phyloP scores from a whole-genome alignment of 2,329 filamentous ascomycete species.

The Penicillium paneum region DNA sequence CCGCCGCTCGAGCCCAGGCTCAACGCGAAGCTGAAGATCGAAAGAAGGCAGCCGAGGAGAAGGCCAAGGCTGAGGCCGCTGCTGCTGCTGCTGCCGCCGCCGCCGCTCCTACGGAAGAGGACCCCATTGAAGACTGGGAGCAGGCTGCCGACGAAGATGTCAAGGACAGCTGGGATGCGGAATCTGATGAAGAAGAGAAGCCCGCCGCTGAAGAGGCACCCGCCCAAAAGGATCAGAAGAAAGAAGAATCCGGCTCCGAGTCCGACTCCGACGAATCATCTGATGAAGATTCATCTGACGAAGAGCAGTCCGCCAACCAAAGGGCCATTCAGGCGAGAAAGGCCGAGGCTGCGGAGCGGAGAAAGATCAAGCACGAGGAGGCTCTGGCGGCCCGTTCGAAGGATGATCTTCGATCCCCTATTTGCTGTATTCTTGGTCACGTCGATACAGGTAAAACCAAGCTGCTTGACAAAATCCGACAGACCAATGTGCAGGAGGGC shows the following conservation, averaged over 20 bases:
- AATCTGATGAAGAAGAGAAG: slow-evolving; percentile 56
- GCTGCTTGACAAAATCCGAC: slow-evolving; percentile 93
- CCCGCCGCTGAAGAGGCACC: slow-evolving; percentile 32
- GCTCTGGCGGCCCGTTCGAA: slow-evolving; percentile 86
- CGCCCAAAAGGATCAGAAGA: slow-evolving; percentile 20
- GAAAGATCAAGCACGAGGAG: slow-evolving; percentile 86
- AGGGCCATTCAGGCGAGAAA: slow-evolving; percentile 74
- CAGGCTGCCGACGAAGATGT: slow-evolving; percentile 72
- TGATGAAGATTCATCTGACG: slow-evolving; percentile 53
- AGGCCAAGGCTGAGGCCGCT: slow-evolving; percentile 75
- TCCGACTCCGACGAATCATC: slow-evolving; percentile 45
- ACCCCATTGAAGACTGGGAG: slow-evolving; percentile 74
- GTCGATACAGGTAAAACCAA: slow-evolving; percentile 99
- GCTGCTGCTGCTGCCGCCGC: slow-evolving; percentile 51
- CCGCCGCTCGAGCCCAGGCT: slow-evolving; percentile 46
- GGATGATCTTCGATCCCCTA: slow-evolving; percentile 92
- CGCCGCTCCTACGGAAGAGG: slow-evolving; percentile 51
- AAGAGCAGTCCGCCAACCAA: slow-evolving; percentile 70
- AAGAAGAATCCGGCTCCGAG: slow-evolving; percentile 31
- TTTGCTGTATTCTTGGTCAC: slow-evolving; percentile 99
- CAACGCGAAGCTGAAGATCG: slow-evolving; percentile 51
- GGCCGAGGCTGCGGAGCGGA: slow-evolving; percentile 80
- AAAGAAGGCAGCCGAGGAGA: slow-evolving; percentile 68
- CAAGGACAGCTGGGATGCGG: slow-evolving; percentile 92
- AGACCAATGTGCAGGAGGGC: slow-evolving; percentile 97